Conservation (phyloP, 1,139 yeast species). For the Groenewaldozyma sp. region DNA sequence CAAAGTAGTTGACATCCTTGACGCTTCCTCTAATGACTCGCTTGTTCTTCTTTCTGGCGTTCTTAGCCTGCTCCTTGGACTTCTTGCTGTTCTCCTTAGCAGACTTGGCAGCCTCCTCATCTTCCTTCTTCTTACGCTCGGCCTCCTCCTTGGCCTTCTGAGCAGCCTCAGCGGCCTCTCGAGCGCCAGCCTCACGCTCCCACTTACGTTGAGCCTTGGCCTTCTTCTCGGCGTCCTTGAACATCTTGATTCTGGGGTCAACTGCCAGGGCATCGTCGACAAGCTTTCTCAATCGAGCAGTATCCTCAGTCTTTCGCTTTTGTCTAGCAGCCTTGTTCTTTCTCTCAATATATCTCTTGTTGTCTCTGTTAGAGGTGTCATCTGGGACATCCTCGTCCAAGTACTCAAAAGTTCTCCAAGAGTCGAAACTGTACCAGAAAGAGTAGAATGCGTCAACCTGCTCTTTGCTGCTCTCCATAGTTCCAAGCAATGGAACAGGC, state of each 20-base stretch:
- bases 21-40: constrained; percentile 76
- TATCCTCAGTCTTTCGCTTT: constrained; percentile 97
- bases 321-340: constrained; percentile 94
- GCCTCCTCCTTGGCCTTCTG: constrained; percentile 76
- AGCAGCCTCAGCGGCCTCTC: constrained; percentile 91
- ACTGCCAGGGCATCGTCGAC: constrained; percentile 81
- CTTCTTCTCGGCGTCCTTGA: constrained; percentile 90
- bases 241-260: constrained; percentile 90
- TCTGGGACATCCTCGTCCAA: constrained; percentile 99
- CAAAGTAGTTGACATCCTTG: constrained; percentile 80
- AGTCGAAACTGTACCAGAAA: constrained; percentile 92
- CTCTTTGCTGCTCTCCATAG: constrained; percentile 53
- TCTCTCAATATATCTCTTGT: constrained; percentile 96
- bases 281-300: constrained; percentile 75
- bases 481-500: constrained; percentile 82
- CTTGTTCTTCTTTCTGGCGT: constrained; percentile 96
- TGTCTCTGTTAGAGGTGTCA: constrained; percentile 98
- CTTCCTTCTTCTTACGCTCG: constrained; percentile 73
- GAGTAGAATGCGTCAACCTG: constrained; percentile 85
- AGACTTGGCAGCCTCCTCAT: constrained; percentile 51
- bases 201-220: constrained; percentile 93
- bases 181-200: constrained; percentile 97
- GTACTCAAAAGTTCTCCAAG: constrained; percentile 98
- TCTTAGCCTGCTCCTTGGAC: constrained; percentile 94
- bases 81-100: constrained; percentile 66